A percentile compares a stretch with the other conserved stretches of the same genome.
phyloP scores from a whole-genome alignment of 2,329 filamentous ascomycete genomes.

The Trichoderma aggressivum region DNA sequence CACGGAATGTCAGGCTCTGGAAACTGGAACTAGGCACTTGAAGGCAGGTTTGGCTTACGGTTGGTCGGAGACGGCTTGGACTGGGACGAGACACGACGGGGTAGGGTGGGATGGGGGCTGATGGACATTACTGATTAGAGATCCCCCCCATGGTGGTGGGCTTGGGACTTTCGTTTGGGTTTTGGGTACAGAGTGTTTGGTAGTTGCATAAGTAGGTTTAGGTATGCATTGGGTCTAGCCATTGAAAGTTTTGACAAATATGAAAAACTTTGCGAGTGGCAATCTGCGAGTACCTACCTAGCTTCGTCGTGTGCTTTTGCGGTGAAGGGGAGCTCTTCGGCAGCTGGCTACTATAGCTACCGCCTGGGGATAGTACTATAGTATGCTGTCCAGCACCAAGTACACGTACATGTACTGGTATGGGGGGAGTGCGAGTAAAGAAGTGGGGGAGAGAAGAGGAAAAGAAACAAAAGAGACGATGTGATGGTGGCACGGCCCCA shows the following conservation, averaged over 20 bases:
- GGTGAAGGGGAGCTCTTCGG: constrained; percentile 11
- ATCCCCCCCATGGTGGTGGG: neutral
- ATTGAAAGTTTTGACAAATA: neutral
- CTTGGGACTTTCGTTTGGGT: neutral
- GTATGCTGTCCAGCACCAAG: neutral
- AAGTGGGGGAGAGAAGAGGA: neutral
- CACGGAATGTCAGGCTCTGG: constrained; percentile 4
- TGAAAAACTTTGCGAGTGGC: neutral
- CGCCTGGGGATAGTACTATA: too few species aligned
- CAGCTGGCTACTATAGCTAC: neutral
- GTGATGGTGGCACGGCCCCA: neutral
- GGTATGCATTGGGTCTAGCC: constrained; percentile 1
- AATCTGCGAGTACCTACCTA: neutral
- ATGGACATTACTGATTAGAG: neutral
- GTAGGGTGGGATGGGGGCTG: neutral
- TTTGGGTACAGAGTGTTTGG: neutral
- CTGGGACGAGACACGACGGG: neutral
- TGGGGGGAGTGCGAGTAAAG: neutral
- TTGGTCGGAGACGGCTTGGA: constrained; percentile 2
- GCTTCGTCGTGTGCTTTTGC: neutral
- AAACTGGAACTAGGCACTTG: neutral
- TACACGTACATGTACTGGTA: neutral
- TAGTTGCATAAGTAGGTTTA: neutral
- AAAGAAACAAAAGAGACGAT: neutral
- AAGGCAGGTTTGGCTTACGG: neutral